Evolutionary conservation across 805 yeast genomes (phyloP).

Genomic region (Saccharomycopsis guyanensis): DNA sequence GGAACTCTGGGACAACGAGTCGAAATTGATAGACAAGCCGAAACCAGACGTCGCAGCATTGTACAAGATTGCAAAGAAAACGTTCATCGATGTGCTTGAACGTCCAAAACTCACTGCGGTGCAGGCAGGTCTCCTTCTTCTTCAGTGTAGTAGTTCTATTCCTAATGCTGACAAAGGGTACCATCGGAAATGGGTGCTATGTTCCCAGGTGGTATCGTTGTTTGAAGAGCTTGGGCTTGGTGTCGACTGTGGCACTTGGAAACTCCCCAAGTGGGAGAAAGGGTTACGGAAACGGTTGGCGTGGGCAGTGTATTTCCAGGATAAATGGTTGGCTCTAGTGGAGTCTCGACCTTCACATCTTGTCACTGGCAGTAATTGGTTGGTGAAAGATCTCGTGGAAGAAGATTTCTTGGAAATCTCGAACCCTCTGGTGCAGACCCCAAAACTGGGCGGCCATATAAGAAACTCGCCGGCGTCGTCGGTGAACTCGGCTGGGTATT

Average conservation of each 20-base stretch:
- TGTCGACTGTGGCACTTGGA: slow-evolving; percentile 86
- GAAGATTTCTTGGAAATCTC: slow-evolving; percentile 66
- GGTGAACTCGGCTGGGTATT: neutral
- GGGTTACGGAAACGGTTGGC: slow-evolving; percentile 82
- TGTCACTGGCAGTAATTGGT: slow-evolving; percentile 68
- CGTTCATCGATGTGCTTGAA: slow-evolving; percentile 66
- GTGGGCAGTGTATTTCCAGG: slow-evolving; percentile 93
- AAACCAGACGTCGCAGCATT: slow-evolving; percentile 72
- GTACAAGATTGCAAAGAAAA: slow-evolving; percentile 56
- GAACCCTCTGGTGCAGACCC: slow-evolving; percentile 29
- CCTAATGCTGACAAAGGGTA: slow-evolving; percentile 28
- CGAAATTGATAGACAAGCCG: slow-evolving; percentile 63
- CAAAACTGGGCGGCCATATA: slow-evolving; percentile 19
- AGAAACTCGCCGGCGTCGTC: slow-evolving; percentile 5
- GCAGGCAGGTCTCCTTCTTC: slow-evolving; percentile 74
- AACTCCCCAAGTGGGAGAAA: slow-evolving; percentile 90
- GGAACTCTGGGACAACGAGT: slow-evolving; percentile 92
- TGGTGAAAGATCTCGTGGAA: slow-evolving; percentile 56
- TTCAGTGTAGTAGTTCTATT: slow-evolving; percentile 53
- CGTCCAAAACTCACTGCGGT: slow-evolving; percentile 88
- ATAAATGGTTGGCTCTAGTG: slow-evolving; percentile 79
- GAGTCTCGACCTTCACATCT: slow-evolving; percentile 84
- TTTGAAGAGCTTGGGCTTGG: slow-evolving; percentile 91
- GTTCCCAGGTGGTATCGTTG: slow-evolving; percentile 78
- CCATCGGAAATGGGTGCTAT: slow-evolving; percentile 63